These are phyloP conservation scores for Limnomonas spitsbergensis DNA, from an alignment of 139 green algal species.

Conservation along the genomic window DNA sequence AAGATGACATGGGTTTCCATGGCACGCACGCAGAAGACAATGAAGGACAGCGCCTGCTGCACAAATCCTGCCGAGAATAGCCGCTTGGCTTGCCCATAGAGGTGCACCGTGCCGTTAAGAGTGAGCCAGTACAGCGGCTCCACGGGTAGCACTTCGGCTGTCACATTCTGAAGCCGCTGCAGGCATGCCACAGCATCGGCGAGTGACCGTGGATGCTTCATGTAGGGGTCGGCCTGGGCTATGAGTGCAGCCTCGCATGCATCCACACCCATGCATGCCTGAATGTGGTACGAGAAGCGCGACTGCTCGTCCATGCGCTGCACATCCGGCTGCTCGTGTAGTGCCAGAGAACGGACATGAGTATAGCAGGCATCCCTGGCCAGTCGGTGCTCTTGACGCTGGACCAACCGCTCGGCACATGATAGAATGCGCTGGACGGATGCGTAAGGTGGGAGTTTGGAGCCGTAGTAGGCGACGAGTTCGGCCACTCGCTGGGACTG, in stretches of 20 bases:
- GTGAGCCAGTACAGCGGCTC: conserved; percentile 58
- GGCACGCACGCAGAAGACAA: conserved; percentile 47
- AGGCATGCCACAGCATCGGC: conserved; percentile 31
- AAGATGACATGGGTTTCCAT: conserved; percentile 52
- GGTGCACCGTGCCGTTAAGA: conserved; percentile 44
- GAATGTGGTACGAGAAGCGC: conserved; percentile 35
- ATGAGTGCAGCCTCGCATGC: conserved; percentile 34
- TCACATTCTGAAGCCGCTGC: conserved; percentile 30
- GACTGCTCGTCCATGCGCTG: conserved; percentile 23
- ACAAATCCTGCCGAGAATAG: conserved; percentile 43
- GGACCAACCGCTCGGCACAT: conserved; percentile 30
- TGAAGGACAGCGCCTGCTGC: conserved; percentile 43
- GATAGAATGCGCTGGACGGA: conserved; percentile 40
- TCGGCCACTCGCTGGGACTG: conserved; percentile 38
- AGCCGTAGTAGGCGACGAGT: conserved; percentile 41
- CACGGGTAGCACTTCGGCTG: conserved; percentile 32
- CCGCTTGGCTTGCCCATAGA: conserved; percentile 36
- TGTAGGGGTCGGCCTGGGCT: conserved; percentile 21
- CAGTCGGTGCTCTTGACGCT: conserved; percentile 31
- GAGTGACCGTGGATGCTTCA: conserved; percentile 44
- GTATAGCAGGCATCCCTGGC: conserved; percentile 41
- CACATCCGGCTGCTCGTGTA: conserved; percentile 27
- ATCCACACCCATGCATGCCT: conserved; percentile 39
- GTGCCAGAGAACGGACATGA: conserved; percentile 7
- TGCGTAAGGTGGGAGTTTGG: conserved; percentile 33